phyloP scores from a whole-genome alignment of 768 basidiomycete species.

The Pisolithus microcarpus region DNA sequence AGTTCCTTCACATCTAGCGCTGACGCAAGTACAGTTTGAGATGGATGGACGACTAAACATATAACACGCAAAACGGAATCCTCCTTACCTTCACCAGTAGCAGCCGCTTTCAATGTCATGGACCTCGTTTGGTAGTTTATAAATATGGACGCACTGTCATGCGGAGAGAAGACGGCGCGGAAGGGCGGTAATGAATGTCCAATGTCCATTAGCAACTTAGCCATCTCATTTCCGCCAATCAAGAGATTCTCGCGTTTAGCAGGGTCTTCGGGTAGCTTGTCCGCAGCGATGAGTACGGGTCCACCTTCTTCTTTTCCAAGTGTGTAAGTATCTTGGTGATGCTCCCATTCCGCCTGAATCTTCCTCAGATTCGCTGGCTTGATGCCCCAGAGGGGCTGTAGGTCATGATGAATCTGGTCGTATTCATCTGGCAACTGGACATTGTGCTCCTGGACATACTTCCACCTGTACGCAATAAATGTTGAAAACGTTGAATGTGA shows the following conservation, averaged over 20 bases:
- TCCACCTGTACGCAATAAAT: constrained; percentile 30
- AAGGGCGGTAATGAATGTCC: constrained; percentile 40
- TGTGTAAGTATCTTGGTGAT: constrained; percentile 28
- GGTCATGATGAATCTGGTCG: constrained; percentile 39
- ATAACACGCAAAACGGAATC: background rate
- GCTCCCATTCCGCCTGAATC: constrained; percentile 25
- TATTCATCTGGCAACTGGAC: constrained; percentile 50
- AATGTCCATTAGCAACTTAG: constrained; percentile 34
- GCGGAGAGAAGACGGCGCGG: constrained; percentile 38
- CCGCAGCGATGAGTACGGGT: constrained; percentile 11
- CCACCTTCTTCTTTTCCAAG: constrained; percentile 21
- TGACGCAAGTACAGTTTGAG: background rate
- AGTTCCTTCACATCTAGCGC: background rate
- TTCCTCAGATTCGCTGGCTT: constrained; percentile 25
- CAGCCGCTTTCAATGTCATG: constrained; percentile 28
- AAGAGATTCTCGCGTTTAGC: background rate
- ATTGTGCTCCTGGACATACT: constrained; percentile 36
- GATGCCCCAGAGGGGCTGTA: constrained; percentile 40
- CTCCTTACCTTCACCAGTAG: constrained; percentile 24
- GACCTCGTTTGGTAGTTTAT: constrained; percentile 29
- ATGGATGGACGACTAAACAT: background rate
- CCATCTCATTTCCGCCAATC: constrained; percentile 28
- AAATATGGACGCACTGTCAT: constrained; percentile 36
- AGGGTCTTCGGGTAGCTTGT: constrained; percentile 6
- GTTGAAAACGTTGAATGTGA: no score